Base-by-base conservation (phyloP, 108 stramenopile genomes). In the Poteriospumella lacustris region DNA sequence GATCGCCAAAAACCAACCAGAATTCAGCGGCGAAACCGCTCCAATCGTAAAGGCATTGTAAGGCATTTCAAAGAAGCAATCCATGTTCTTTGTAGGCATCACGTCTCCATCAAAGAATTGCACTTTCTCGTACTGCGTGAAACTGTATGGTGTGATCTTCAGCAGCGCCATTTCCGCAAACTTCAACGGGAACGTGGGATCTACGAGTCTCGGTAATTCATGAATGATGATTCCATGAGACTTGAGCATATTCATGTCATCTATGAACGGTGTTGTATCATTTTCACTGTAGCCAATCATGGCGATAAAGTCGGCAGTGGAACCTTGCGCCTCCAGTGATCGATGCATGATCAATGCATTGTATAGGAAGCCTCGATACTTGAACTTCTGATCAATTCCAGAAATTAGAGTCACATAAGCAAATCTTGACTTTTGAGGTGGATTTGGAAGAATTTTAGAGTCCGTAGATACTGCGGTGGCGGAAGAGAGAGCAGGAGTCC, bases 101-200 rank as follows among this genome's bases (percentile, higher is more conserved):
- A 89, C 79, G 77, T 92, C 91, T 3, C 81, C 84, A 59, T 92
- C 91, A 44, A 92, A 28, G 64, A 88, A 89, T 47, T 90, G 76
- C 0, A 90, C 86, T 0, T 87, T 84, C 26, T 84, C 75, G 78
- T 90, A 92, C 77, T 89, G 84, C 29, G 86, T 88, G 72, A 68
- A 67, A 40, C 64, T 38, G n/a, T n/a, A 79, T 15, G 76, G 70
- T 52, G 33, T 34, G 47, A 56, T 73, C 41, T 73, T 73, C 9
- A 73, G 41, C 29, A 73, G 42, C 9, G 70, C 70, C 70, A 73
- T 73, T 38, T 73, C 70, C 5, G 3, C 12, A 31, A 73, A 73
- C 42, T 42, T 9, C 9, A 44, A 5, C 5, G 70, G 43, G 42
- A 5, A 33, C 3, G 31, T 5, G 28, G 9, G 33, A 64, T 38